Evolutionary conservation across 1,284 basidiomycete genomes (phyloP).

Genomic region (Ustilago bromivora): DNA sequence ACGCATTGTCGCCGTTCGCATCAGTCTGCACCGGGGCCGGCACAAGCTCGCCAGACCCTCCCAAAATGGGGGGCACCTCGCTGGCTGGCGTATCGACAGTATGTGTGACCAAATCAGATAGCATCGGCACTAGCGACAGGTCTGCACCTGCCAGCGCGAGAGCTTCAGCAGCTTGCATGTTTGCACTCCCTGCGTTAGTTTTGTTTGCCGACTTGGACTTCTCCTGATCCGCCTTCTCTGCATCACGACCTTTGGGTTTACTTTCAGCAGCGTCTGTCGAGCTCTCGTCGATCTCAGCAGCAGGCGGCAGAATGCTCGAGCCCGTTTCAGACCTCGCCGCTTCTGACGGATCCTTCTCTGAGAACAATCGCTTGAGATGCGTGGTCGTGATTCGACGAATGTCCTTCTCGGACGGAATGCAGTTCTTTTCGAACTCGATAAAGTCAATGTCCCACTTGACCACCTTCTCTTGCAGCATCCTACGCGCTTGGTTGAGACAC

Average conservation of each 20-base stretch:
- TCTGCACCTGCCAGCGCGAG: slow-evolving; percentile 38
- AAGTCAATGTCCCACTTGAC: slow-evolving; percentile 96
- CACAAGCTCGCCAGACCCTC: slow-evolving; percentile 1
- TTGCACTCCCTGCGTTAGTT: slow-evolving; percentile 2
- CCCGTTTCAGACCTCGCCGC: slow-evolving; percentile 25
- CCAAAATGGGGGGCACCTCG: slow-evolving; percentile 29
- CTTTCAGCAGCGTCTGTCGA: slow-evolving; percentile 35
- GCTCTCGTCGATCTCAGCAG: slow-evolving; percentile 66
- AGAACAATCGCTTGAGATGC: slow-evolving; percentile 73
- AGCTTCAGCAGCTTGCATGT: slow-evolving; percentile 28
- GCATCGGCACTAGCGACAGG: slow-evolving; percentile 37
- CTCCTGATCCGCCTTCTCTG: slow-evolving; percentile 15
- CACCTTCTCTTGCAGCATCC: slow-evolving; percentile 89
- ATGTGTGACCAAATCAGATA: slow-evolving; percentile 36
- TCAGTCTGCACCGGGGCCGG: not conserved
- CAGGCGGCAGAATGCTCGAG: slow-evolving; percentile 52
- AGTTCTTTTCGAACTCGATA: slow-evolving; percentile 72
- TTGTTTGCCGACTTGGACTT: slow-evolving; percentile 20
- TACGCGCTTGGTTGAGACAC: slow-evolving; percentile 86
- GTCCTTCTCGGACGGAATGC: slow-evolving; percentile 72
- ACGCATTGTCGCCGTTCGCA: not conserved
- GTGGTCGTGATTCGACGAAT: slow-evolving; percentile 68
- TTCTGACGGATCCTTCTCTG: slow-evolving; percentile 71
- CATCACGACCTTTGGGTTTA: slow-evolving; percentile 18
- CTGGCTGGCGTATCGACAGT: slow-evolving; percentile 35